Evolutionary conservation across 2,329 filamentous ascomycete genomes (phyloP).

Genomic region (Alternaria metachromatica): DNA sequence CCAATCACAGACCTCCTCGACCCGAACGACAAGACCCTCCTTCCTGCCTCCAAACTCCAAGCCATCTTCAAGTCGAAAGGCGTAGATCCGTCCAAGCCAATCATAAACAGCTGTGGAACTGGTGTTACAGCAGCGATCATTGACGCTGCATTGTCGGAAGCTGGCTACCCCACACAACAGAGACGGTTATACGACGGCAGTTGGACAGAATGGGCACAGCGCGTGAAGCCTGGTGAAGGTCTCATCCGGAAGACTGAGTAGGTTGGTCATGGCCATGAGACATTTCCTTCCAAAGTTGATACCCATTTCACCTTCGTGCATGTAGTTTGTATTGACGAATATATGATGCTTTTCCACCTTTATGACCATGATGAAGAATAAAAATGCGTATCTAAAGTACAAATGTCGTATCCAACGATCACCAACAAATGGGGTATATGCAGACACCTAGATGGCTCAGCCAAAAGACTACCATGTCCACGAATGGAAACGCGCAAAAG

Average conservation of each 20-base stretch:
- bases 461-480: neutral
- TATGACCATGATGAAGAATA: neutral
- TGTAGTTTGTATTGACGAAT: neutral
- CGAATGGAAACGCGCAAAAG: neutral
- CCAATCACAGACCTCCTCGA: conserved; percentile 83
- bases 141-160: conserved; percentile 82
- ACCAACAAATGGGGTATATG: neutral
- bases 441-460: neutral
- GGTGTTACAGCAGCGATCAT: conserved; percentile 93
- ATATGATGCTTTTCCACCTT: neutral
- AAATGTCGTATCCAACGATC: neutral
- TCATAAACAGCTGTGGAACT: conserved; percentile 89
- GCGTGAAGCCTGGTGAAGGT: conserved; percentile 66
- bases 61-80: conserved; percentile 81
- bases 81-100: conserved; percentile 77
- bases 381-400: neutral
- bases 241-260: conserved; percentile 63
- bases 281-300: conserved; percentile 8
- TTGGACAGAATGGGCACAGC: conserved; percentile 88
- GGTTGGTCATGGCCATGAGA: too few relatives aligned
- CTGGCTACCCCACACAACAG: conserved; percentile 73
- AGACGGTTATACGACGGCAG: conserved; percentile 91
- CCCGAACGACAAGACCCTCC: conserved; percentile 79
- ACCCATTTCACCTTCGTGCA: conserved; percentile 6
- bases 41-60: conserved; percentile 73